Evolutionary conservation across 2,329 filamentous ascomycete species (phyloP).

Genomic region (Venturia asperata): DNA sequence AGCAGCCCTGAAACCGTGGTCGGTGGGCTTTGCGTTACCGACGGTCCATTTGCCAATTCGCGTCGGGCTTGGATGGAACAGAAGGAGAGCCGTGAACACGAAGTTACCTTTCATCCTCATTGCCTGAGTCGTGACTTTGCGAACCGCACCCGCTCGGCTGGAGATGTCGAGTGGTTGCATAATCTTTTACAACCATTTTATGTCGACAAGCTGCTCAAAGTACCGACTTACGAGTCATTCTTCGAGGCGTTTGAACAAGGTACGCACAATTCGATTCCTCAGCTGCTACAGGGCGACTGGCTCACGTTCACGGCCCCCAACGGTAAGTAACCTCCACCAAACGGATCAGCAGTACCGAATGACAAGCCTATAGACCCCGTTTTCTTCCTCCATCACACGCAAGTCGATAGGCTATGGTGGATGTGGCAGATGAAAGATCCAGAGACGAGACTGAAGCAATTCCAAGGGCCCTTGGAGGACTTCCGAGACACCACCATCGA

Average conservation of each 20-base stretch:
- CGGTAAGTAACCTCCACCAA: conserved; percentile 21
- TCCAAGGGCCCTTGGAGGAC: background rate
- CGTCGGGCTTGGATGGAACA: conserved; percentile 22
- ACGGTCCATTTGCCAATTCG: conserved; percentile 27
- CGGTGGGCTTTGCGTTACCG: conserved; percentile 23
- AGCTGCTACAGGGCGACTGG: conserved; percentile 27
- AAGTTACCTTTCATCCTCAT: background rate
- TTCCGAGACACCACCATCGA: background rate
- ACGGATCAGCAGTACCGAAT: background rate
- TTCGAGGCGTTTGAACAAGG: conserved; percentile 24
- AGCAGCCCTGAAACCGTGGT: conserved; percentile 19
- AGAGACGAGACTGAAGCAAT: background rate
- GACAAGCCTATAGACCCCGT: conserved; percentile 25
- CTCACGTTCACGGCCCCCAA: conserved; percentile 26
- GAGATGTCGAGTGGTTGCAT: background rate
- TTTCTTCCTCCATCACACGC: conserved; percentile 30
- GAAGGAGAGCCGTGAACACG: conserved; percentile 14
- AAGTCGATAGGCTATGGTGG: conserved; percentile 29
- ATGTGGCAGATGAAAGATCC: conserved; percentile 25
- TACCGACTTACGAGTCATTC: background rate
- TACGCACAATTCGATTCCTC: conserved; percentile 28
- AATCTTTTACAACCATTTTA: background rate
- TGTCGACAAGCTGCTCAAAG: background rate
- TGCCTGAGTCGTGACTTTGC: background rate
- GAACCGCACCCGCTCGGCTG: background rate